Evolutionary conservation across 164 flowering plant genomes (phyloP).

Genomic region (Liquidambar formosana): DNA sequence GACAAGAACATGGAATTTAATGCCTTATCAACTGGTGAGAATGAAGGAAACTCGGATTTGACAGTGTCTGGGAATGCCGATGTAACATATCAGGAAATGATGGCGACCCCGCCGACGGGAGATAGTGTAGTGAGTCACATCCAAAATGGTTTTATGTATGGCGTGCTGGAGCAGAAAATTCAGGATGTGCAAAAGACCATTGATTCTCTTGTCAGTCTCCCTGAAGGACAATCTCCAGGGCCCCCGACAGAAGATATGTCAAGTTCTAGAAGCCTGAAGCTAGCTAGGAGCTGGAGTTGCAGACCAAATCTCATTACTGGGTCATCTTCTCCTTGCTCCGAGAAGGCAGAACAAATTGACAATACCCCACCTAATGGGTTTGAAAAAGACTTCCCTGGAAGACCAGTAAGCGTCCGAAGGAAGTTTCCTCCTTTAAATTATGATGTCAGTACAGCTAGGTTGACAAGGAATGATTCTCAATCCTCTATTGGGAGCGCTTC

Average conservation of each 20-base stretch:
- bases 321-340: slow-evolving; percentile 32
- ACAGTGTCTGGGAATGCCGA: slow-evolving; percentile 13
- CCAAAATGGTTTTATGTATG: slow-evolving; percentile 30
- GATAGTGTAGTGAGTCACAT: slow-evolving; percentile 7
- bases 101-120: slow-evolving; percentile 16
- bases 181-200: slow-evolving; percentile 35
- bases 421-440: slow-evolving; percentile 33
- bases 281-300: slow-evolving; percentile 44
- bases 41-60: slow-evolving; percentile 19
- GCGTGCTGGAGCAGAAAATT: slow-evolving; percentile 32
- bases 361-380: slow-evolving; percentile 46
- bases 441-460: slow-evolving; percentile 17
- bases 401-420: slow-evolving; percentile 36
- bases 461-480: slow-evolving; percentile 49
- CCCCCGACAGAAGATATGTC: slow-evolving; percentile 18
- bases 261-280: slow-evolving; percentile 26
- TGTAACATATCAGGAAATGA: slow-evolving; percentile 4
- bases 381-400: slow-evolving; percentile 51
- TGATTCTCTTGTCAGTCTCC: slow-evolving; percentile 37
- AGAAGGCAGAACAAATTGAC: slow-evolving; percentile 26
- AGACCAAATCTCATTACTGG: slow-evolving; percentile 32
- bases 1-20: slow-evolving; percentile 16
- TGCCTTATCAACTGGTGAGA: slow-evolving; percentile 18
- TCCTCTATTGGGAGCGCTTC: slow-evolving; percentile 46
- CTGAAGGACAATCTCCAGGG: slow-evolving; percentile 27